Conservation (phyloP, 441 rosid species). For the Hura crepitans region DNA sequence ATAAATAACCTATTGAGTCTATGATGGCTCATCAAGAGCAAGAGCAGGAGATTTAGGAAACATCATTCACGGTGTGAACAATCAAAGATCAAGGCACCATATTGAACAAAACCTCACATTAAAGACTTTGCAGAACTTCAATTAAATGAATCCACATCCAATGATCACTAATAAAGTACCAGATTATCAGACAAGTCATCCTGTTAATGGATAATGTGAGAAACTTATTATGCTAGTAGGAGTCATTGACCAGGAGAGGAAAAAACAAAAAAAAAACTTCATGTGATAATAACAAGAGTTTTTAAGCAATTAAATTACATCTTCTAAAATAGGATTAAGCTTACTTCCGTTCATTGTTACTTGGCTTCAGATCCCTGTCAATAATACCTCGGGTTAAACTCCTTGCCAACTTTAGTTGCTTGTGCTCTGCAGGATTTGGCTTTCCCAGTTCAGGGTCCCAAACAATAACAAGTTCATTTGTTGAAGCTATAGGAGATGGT, state of each 20-base stretch:
- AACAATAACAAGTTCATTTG: conserved; percentile 90
- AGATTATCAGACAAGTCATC: background rate
- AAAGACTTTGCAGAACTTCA: background rate
- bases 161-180: conserved; percentile 8
- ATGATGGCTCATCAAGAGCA: background rate
- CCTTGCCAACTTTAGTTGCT: conserved; percentile 94
- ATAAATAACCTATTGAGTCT: conserved; percentile 17
- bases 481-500: conserved; percentile 77
- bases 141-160: background rate
- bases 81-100: background rate
- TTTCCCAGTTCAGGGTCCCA: conserved; percentile 95
- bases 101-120: background rate
- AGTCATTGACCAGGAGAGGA: background rate
- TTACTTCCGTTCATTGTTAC: conserved; percentile 78
- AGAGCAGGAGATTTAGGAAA: background rate
- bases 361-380: conserved; percentile 97
- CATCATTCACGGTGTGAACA: conserved; percentile 1
- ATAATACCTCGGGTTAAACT: conserved; percentile 93
- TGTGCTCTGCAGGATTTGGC: conserved; percentile 92
- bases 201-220: background rate
- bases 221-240: background rate
- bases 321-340: conserved; percentile 22
- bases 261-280: conserved; percentile 6
- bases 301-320: conserved; percentile 13
- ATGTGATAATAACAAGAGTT: background rate